Evolutionary conservation across 2,329 filamentous ascomycete species (phyloP), one percentile per base, ranked within the genome.

Genomic region (Apiospora aurea): DNA sequence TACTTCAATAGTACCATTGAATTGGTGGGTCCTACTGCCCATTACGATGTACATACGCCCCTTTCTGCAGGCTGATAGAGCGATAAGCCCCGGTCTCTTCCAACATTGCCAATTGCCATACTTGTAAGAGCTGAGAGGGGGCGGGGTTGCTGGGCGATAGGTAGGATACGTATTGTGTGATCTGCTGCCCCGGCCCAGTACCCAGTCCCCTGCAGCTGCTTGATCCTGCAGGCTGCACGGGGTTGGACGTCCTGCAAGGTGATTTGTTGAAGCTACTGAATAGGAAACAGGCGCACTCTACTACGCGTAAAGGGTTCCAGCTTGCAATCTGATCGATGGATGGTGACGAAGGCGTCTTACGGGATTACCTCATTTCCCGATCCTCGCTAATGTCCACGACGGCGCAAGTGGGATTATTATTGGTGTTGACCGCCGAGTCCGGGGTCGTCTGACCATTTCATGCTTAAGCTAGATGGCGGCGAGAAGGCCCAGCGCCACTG

Each of bases 361-460:
- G 18, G 57, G 41, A 64, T 64, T 64, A 64, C 57, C 57, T 64
- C 57, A 64, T 64, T 64, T 64, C 57, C 57, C 57, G 21, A 41
- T 24, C 34, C 34, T n/a, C 57, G 34, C 41, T 64, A 64, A n/a
- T 64, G 57, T 1, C 57, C 57, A 64, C 57, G 57, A 38, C 57
- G 57, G 57, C 57, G 57, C 4, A n/a, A n/a, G n/a, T 41, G 18
- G 57, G 29, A 41, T 64, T 4, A 18, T 24, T 64, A 41, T 64
- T 64, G 57, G 57, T 34, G 21, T 21, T 64, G 57, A 41, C 18
- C 7, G 57, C 49, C 49, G n/a, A 3, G n/a, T 8, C 8, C 34
- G 8, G 21, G 57, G 34, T 64, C 57, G 41, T 64, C 57, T 64
- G 57, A 64, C n/a, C 57, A 34, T 41, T 64, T 41, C 57, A n/a